These are phyloP conservation scores for Aquilaria agallochum DNA, from an alignment of 441 rosid species.

Conservation along the genomic window DNA sequence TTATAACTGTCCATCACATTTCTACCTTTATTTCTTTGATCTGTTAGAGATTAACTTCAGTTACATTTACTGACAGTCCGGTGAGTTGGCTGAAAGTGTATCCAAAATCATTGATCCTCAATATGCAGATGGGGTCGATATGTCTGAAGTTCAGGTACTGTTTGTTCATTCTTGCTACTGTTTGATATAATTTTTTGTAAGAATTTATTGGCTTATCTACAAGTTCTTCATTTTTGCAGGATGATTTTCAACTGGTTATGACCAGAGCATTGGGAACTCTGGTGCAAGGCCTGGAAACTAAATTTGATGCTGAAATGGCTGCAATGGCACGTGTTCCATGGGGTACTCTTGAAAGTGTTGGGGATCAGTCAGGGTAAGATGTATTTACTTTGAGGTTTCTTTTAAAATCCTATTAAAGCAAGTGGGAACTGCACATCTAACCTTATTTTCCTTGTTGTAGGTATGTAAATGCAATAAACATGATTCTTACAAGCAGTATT, in stretches of 20 bases:
- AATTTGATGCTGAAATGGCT: constrained; percentile 97
- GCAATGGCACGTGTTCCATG: constrained; percentile 97
- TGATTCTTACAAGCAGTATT: constrained; percentile 72
- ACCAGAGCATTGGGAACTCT: constrained; percentile 86
- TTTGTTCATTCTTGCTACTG: constrained; percentile 15
- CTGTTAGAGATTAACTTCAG: constrained; percentile 8
- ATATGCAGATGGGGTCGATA: constrained; percentile 75
- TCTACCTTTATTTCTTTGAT: no score
- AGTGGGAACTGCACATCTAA: constrained; percentile 14
- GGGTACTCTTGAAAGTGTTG: constrained; percentile 98
- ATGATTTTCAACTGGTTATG: constrained; percentile 94
- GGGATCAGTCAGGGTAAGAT: constrained; percentile 95
- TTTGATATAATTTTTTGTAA: constrained; percentile 12
- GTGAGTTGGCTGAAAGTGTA: constrained; percentile 96
- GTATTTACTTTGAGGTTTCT: constrained; percentile 12
- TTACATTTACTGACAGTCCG: constrained; percentile 57
- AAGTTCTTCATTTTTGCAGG: constrained; percentile 45
- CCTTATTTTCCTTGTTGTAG: constrained; percentile 42
- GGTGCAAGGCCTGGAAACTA: constrained; percentile 95
- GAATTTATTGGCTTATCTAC: constrained; percentile 21
- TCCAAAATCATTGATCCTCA: constrained; percentile 93
- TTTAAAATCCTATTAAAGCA: constrained; percentile 3
- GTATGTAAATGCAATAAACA: constrained; percentile 85
- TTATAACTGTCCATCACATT: no score
- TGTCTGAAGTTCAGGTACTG: constrained; percentile 87